Base-by-base conservation (phyloP, 2,329 filamentous ascomycete genomes). In the Tolypocladium nubicola region DNA sequence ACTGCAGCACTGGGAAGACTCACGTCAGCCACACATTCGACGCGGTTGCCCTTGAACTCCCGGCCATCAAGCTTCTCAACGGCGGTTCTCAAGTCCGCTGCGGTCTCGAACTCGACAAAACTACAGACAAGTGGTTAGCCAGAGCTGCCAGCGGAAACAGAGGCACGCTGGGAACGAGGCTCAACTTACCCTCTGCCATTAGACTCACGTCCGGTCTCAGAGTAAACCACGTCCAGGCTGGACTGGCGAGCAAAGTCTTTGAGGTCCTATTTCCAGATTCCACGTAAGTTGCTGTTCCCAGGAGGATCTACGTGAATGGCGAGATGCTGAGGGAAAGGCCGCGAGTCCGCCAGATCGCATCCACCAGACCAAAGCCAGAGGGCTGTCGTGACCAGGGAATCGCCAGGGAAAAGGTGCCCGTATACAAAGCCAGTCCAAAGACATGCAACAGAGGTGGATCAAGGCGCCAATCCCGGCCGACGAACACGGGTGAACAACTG, bases 241-340 rank as follows among this genome's bases (percentile, higher is more conserved):
- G 93, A 95, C 75, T 95, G 90, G 71, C 94, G 91, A 61, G 94
- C 94, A 76, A 99, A 99, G 75, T 99, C 94, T 89, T 99, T 99
- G 56, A 99, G 86, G 76, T 99, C 94, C 94, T 99, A 91, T 77
- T 86, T 79, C 81, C 82, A 85, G 81, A 81, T 76, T 83, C 82
- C 83, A 82, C 81, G 88, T 94, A 89, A 92, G 89, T 91, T 77
- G 83, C 73, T 77, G 73, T 83, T 81, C 79, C 81, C 77, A 78
- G 80, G 77, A 71, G 67, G 47, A 52, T 13, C 61, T 66, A 68
- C 64, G 60, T 45, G 49, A 52, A 50, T 55, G 57, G 57, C 61
- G 56, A 59, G 66, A 63, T 59, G 64, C 63, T 64, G 66, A 63
- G 58, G 59, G 49, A 59, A 59, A 64, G 64, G 67, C 66, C 67